phyloP scores from a whole-genome alignment of 2,329 filamentous ascomycete species.

The Colletotrichum costaricense region DNA sequence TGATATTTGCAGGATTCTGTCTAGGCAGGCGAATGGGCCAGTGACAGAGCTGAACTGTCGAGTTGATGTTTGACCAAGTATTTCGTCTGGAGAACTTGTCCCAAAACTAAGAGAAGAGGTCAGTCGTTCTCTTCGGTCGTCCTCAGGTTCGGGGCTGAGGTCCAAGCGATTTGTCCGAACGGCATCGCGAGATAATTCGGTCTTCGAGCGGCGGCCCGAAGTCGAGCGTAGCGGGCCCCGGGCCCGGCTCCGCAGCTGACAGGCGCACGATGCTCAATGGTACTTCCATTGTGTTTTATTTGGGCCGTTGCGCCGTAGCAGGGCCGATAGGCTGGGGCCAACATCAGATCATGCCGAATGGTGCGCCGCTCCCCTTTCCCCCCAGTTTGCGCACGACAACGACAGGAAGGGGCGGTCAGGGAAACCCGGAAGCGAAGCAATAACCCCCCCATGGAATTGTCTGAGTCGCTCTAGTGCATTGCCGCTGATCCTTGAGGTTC shows the following conservation, averaged over 20 bases:
- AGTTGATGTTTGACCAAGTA: neutral
- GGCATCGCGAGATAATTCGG: neutral
- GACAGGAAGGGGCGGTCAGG: neutral
- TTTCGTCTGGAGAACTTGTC: neutral
- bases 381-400: neutral
- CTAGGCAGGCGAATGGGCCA: neutral
- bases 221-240: neutral
- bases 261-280: neutral
- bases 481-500: neutral
- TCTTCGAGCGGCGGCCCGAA: neutral
- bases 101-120: neutral
- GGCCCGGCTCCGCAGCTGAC: neutral
- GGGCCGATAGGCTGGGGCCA: conserved; percentile 17
- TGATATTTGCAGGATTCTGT: neutral
- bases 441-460: neutral
- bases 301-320: conserved; percentile 12
- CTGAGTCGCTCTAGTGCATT: neutral
- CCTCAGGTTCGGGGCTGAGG: neutral
- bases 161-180: neutral
- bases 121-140: neutral
- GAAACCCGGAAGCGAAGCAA: neutral
- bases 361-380: neutral
- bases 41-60: neutral
- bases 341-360: conserved; percentile 16
- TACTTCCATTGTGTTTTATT: neutral